Evolutionary conservation across 345 rosid species (phyloP), one percentile per base, ranked within the genome.

Genomic region (Hypericum androsaemum): DNA sequence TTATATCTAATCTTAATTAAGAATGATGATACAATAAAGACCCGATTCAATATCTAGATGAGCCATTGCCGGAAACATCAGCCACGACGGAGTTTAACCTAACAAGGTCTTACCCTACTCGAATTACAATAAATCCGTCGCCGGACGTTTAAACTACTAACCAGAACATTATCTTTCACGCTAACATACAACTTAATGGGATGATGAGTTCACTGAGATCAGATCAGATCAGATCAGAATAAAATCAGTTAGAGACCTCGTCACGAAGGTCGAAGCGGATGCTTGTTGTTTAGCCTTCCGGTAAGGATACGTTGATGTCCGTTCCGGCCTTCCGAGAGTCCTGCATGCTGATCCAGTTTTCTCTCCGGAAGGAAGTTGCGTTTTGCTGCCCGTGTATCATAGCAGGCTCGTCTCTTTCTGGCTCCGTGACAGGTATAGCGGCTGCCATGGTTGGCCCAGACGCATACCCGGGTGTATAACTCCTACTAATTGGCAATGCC

Each of bases 221-320:
- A 22, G 32, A 22, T 22, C 32, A 48, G 45, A 46, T 64, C 16
- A 28, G 38, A 41, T 45, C 56, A 45, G 59, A 10, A 58, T 56
- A 54, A 40, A 47, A 66, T 71, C 71, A 64, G 77, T 71, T 13
- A 57, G 39, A 39, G 55, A 60, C 46, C 50, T 53, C 41, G 58
- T 22, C 32, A 47, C 60, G 39, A 7, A 46, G 32, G 32, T 22
- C 16, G 3, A 22, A 22, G 32, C 32, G 32, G 32, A 22, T 22
- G 32, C 14, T 22, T 4, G 32, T 1, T 4, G 43, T 44, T 61
- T 47, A 77, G 48, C 70, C 64, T 54, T 61, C 80, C 10, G 77
- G 72, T 71, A 75, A 47, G 8, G 89, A 67, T 43, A 74, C 70
- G 44, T 83, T 80, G 38, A 76, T 80, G 66, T 83, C 90, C 12